Evolutionary conservation across 2,329 filamentous ascomycete species (phyloP), one percentile per base, ranked within the genome.

Genomic region (Endothia cerciana): DNA sequence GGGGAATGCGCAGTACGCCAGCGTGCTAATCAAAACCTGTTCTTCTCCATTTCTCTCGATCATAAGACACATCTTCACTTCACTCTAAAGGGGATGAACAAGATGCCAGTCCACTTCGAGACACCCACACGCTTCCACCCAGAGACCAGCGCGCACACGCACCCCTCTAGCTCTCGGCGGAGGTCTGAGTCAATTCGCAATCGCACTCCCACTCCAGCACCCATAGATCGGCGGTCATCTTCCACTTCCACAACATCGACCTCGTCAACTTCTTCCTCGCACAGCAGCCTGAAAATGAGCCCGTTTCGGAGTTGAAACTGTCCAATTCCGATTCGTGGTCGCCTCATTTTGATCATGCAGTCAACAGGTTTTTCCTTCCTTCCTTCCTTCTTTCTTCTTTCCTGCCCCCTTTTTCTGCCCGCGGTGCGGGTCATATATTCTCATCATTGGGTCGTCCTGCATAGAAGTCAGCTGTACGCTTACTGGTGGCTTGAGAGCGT

Each of bases 21-120:
- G 47, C 55, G 51, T 30, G 33, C 19, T 22, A n/a, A 58, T 55
- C 30, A 55, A 43, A n/a, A n/a, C 17, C 38, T 47, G 22, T 10
- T 33, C n/a, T 4, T 28, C 59, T n/a, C 33, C 25, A 55, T 1
- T 43, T n/a, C n/a, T n/a, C n/a, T n/a, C n/a, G n/a, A n/a, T n/a
- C n/a, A n/a, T n/a, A 33, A 40, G 57, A 6, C 1, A 38, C 6
- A 38, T 47, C 41, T 45, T 8, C n/a, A n/a, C n/a, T n/a, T n/a
- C 10, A 45, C 7, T 53, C 15, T 13, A 4, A 17, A n/a, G 57
- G 13, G n/a, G 11, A 19, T 45, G 56, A 25, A 36, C 64, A 65
- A 51, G 49, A 65, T 65, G 64, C 64, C 64, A 41, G 64, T 65
- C 64, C 64, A 65, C 64, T 65, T 65, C 64, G 64, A 65, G 59